Base-by-base conservation (phyloP, 371 early-diverging fungal genomes). In the Paraphysoderma sedebokerense region DNA sequence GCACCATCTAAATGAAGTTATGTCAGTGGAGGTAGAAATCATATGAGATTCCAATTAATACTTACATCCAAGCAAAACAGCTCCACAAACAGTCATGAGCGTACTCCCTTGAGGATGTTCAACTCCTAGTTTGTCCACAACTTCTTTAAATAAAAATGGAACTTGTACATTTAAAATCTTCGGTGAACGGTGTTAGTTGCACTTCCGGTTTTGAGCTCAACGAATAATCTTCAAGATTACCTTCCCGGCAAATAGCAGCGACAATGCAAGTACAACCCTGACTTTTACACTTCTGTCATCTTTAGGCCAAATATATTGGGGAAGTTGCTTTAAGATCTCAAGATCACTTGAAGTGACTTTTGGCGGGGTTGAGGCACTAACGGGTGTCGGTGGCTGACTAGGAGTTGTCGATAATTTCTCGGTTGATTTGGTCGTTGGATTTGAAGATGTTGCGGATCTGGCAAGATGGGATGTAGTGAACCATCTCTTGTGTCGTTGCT, bases 141-240 rank as follows among this genome's bases (percentile, higher is more conserved):
- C 74, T 40, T 81, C 64, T 62, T 95, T 96, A 69, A 96, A 96
- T 53, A 83, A 76, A 40, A 88, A 78, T 0, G 97, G 97, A 22
- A 96, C 92, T 61, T 86, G 86, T 0, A 96, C 90, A 56, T 88
- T 93, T 40, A 92, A 58, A 15, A 89, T 57, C 70, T 79, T 67
- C 35, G 50, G 55, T 34, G 23, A 40, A 8, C 50, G 49, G 35
- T 34, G 13, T 34, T 13, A 34, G 17, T 17, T 13, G 13, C 13
- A 34, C 13, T 17, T 34, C n/a, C n/a, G n/a, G n/a, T 34, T 13
- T 34, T 17, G 35, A 13, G 35, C 13, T 34, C 13, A 13, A 13
- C 13, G 13, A 51, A 12, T 49, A 19, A 29, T 15, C 11, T 12
- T 46, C 41, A 13, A 46, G n/a, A 39, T 46, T 28, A 72, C 59